These are phyloP conservation scores for Leptographium procerum DNA, from an alignment of 2,329 filamentous ascomycete genomes.

Conservation along the genomic window DNA sequence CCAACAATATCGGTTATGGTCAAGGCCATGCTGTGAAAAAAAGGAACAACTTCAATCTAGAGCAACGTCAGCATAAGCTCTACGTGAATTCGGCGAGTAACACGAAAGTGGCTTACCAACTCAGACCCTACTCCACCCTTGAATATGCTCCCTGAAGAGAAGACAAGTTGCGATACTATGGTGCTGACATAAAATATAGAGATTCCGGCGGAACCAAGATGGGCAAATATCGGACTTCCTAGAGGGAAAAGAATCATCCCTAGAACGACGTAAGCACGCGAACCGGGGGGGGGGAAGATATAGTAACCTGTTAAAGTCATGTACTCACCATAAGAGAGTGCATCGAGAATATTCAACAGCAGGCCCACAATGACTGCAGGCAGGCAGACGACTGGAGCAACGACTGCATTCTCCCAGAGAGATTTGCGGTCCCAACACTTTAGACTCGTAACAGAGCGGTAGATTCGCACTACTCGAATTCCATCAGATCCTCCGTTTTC, in stretches of 20 bases:
- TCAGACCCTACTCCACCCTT: slow-evolving; percentile 87
- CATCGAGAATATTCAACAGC: slow-evolving; percentile 86
- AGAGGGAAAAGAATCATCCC: slow-evolving; percentile 92
- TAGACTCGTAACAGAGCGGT: slow-evolving; percentile 38
- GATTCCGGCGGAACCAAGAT: slow-evolving; percentile 83
- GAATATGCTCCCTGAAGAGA: slow-evolving; percentile 80
- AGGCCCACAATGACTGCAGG: slow-evolving; percentile 83
- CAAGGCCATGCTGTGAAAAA: slow-evolving; percentile 96
- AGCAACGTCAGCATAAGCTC: neutral
- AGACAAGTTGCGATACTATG: slow-evolving; percentile 84
- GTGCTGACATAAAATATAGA: slow-evolving; percentile 99
- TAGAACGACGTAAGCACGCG: slow-evolving; percentile 17
- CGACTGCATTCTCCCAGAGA: slow-evolving; percentile 52
- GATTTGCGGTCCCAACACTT: slow-evolving; percentile 60
- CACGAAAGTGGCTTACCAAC: slow-evolving; percentile 47
- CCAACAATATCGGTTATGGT: slow-evolving; percentile 74
- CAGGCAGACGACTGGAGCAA: slow-evolving; percentile 59
- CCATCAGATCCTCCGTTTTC: neutral
- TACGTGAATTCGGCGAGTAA: neutral
- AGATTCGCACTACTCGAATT: neutral
- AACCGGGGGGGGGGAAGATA: neutral
- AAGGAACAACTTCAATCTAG: slow-evolving; percentile 91
- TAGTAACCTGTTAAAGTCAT: neutral
- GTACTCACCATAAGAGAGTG: slow-evolving; percentile 69
- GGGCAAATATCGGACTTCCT: slow-evolving; percentile 72